Conservation (phyloP, 345 rosid species). For the Populus deltoides region DNA sequence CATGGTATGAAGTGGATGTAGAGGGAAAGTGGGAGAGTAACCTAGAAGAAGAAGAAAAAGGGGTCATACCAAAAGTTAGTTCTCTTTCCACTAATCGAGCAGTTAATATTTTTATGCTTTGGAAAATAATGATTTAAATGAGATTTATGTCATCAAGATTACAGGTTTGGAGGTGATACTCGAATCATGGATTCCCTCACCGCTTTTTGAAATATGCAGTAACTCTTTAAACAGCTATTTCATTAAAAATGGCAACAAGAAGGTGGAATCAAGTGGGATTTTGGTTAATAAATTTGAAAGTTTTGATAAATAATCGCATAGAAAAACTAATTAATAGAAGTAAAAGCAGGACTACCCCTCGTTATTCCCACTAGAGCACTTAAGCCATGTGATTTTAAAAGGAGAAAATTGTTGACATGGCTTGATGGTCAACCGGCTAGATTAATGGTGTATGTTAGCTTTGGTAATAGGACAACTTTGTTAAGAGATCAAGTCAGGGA, state of each 20-base stretch:
- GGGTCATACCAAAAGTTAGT: no score
- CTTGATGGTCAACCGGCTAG: constrained; percentile 22
- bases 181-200: constrained; percentile 28
- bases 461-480: constrained; percentile 33
- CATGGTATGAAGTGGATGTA: no score
- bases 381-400: constrained; percentile 12
- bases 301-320: constrained; percentile 19
- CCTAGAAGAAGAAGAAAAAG: no score
- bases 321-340: constrained; percentile 20
- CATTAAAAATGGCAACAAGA: constrained; percentile 21
- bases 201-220: constrained; percentile 5
- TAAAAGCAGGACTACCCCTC: constrained; percentile 9
- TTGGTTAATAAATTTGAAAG: constrained; percentile 22
- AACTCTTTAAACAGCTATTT: constrained; percentile 8
- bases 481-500: constrained; percentile 30
- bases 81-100: no score
- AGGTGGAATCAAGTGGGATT: constrained; percentile 22
- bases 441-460: constrained; percentile 29
- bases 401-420: constrained; percentile 14
- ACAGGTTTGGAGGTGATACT: constrained; percentile 20
- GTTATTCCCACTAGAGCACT: constrained; percentile 23
- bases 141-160: constrained; percentile 1
- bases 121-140: background rate
- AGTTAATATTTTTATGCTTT: no score
- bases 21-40: no score